A percentile compares a stretch with the other conserved stretches of the same genome.
phyloP scores from a whole-genome alignment of 75 land plant species.

The Selaginella moellendorffii region DNA sequence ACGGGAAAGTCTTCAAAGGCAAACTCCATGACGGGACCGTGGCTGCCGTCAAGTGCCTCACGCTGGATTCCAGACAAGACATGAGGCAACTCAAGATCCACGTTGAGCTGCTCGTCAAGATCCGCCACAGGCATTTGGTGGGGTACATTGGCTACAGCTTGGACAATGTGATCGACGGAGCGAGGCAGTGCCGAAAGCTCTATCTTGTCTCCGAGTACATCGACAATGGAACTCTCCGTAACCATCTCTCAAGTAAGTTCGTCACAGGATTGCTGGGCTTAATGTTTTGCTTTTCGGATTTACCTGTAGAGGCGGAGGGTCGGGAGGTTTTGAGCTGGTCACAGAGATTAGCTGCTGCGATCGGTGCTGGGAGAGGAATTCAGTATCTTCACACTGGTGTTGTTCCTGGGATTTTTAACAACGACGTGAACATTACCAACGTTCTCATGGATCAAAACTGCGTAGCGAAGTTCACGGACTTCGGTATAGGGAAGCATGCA shows the following conservation, averaged over 20 bases:
- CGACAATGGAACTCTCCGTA: constrained; percentile 54
- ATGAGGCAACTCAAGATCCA: constrained; percentile 42
- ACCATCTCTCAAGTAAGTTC: constrained; percentile 38
- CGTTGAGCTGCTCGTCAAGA: constrained; percentile 56
- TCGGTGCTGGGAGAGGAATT: constrained; percentile 67
- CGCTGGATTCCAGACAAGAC: constrained; percentile 28
- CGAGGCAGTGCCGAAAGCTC: constrained; percentile 13
- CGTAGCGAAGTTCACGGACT: constrained; percentile 59
- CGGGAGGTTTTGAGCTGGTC: constrained; percentile 32
- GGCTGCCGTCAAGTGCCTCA: constrained; percentile 60
- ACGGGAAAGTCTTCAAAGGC: constrained; percentile 51
- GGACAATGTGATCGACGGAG: constrained; percentile 35
- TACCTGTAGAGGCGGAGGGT: constrained; percentile 1
- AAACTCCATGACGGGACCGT: constrained; percentile 47
- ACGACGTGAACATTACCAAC: not conserved
- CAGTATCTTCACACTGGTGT: constrained; percentile 81
- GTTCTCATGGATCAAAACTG: constrained; percentile 46
- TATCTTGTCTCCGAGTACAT: constrained; percentile 64
- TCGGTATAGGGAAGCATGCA: constrained; percentile 38
- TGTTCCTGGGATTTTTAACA: constrained; percentile 51
- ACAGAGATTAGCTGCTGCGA: constrained; percentile 56
- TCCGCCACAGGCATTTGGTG: constrained; percentile 62
- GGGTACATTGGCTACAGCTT: constrained; percentile 79
- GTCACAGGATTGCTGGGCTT: not conserved
- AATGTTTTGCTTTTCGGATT: not conserved